Evolutionary conservation across 768 basidiomycete species (phyloP).

Genomic region (Inosperma sp.): DNA sequence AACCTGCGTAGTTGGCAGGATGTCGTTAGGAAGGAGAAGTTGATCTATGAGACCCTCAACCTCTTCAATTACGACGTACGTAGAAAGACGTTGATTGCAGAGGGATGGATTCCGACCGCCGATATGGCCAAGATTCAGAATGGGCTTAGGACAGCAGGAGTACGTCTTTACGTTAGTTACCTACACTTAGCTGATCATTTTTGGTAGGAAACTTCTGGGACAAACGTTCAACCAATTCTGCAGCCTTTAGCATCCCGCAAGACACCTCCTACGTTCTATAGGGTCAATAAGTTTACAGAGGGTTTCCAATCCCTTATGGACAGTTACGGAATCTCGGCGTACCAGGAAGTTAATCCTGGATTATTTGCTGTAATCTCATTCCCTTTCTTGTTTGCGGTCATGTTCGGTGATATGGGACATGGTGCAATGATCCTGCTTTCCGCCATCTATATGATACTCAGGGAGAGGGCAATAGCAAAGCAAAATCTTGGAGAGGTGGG

Average conservation of each 20-base stretch:
- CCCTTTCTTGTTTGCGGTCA: slow-evolving; percentile 98
- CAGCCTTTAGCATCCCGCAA: slow-evolving; percentile 86
- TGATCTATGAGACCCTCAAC: slow-evolving; percentile 94
- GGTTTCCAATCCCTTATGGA: slow-evolving; percentile 99
- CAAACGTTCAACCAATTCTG: slow-evolving; percentile 85
- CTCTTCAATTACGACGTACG: slow-evolving; percentile 92
- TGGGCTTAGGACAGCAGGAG: slow-evolving; percentile 83
- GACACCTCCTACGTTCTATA: slow-evolving; percentile 91
- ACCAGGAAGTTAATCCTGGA: slow-evolving; percentile 97
- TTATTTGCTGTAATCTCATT: slow-evolving; percentile 89
- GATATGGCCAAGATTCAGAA: slow-evolving; percentile 85
- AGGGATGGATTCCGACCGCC: slow-evolving; percentile 95
- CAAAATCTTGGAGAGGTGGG: slow-evolving; percentile 69
- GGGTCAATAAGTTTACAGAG: slow-evolving; percentile 94
- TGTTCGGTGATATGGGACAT: slow-evolving; percentile 99
- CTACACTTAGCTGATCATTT: slow-evolving; percentile 2
- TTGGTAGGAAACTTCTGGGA: slow-evolving; percentile 87
- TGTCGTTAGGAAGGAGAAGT: slow-evolving; percentile 91
- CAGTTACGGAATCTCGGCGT: slow-evolving; percentile 89
- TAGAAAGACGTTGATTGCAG: slow-evolving; percentile 91
- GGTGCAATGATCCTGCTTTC: slow-evolving; percentile 75
- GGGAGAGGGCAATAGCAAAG: slow-evolving; percentile 77
- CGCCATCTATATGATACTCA: slow-evolving; percentile 79
- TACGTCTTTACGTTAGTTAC: slow-evolving; percentile 32
- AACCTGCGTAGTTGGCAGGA: slow-evolving; percentile 87